Evolutionary conservation across 345 rosid genomes (phyloP).

Genomic region (Microthlaspi erraticum): DNA sequence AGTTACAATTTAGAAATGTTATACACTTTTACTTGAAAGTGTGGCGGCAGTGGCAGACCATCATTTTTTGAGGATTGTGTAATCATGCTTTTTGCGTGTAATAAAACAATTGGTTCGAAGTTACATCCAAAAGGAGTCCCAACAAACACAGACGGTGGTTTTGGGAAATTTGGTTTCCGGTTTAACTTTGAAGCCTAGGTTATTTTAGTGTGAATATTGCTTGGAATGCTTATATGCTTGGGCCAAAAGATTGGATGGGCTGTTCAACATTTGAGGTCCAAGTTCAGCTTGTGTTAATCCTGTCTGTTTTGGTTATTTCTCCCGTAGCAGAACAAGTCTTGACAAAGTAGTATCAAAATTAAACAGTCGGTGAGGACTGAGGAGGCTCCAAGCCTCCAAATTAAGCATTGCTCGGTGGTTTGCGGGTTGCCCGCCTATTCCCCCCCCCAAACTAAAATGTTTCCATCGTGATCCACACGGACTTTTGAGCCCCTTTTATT

Average conservation of each 20-base stretch:
- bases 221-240: slow-evolving; percentile 7
- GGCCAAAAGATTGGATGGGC: slow-evolving; percentile 28
- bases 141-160: slow-evolving; percentile 6
- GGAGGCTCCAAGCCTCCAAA: too few relatives aligned
- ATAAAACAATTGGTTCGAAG: neutral
- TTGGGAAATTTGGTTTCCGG: neutral
- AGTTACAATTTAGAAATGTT: neutral
- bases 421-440: too few relatives aligned
- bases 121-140: slow-evolving; percentile 15
- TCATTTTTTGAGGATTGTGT: neutral
- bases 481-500: too few relatives aligned
- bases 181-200: neutral
- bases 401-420: too few relatives aligned
- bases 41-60: slow-evolving; percentile 46
- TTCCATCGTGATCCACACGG: too few relatives aligned
- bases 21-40: slow-evolving; percentile 6
- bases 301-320: neutral
- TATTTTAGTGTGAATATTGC: too few relatives aligned
- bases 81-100: slow-evolving; percentile 6
- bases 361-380: too few relatives aligned
- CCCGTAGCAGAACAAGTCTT: too few relatives aligned
- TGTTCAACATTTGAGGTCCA: neutral
- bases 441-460: too few relatives aligned
- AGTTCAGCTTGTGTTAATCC: neutral
- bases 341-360: too few relatives aligned